phyloP scores from a whole-genome alignment of 768 basidiomycete genomes.

The Trametes villosa region DNA sequence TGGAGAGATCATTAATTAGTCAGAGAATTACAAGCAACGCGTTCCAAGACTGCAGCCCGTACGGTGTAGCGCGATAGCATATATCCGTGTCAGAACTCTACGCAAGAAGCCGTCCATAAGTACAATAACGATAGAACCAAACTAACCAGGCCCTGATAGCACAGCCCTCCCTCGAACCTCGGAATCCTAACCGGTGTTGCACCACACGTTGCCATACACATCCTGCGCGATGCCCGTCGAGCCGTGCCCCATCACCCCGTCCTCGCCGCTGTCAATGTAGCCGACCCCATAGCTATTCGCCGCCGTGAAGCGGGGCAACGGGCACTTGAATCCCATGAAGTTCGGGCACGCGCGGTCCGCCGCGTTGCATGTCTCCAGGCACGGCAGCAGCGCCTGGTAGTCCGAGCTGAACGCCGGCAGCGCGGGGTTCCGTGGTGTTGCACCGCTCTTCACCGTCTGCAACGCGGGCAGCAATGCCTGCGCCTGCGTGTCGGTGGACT shows the following conservation, averaged over 20 bases:
- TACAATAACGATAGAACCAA: not conserved
- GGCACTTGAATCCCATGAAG: constrained; percentile 74
- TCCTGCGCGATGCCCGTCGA: constrained; percentile 62
- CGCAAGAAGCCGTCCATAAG: not conserved
- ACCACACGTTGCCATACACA: constrained; percentile 78
- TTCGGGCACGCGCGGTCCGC: constrained; percentile 79
- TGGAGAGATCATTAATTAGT: too few relatives aligned
- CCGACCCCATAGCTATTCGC: constrained; percentile 75
- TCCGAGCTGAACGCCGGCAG: constrained; percentile 48
- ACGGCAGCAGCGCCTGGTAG: constrained; percentile 74
- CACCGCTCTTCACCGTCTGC: constrained; percentile 42
- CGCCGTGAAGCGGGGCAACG: constrained; percentile 62
- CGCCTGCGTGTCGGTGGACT: constrained; percentile 32
- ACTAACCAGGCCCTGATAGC: not conserved
- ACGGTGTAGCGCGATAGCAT: not conserved
- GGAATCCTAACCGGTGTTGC: constrained; percentile 45
- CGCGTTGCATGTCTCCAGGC: constrained; percentile 75
- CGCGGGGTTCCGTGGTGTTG: constrained; percentile 48
- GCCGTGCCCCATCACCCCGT: constrained; percentile 53
- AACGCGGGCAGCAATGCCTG: constrained; percentile 56
- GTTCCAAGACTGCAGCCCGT: too few relatives aligned
- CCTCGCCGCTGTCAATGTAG: constrained; percentile 60
- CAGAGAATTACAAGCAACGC: too few relatives aligned
- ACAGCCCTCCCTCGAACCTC: too few relatives aligned
- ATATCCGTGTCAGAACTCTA: not conserved